phyloP scores from a whole-genome alignment of 2,329 filamentous ascomycete genomes.

The Ascochyta fabae region DNA sequence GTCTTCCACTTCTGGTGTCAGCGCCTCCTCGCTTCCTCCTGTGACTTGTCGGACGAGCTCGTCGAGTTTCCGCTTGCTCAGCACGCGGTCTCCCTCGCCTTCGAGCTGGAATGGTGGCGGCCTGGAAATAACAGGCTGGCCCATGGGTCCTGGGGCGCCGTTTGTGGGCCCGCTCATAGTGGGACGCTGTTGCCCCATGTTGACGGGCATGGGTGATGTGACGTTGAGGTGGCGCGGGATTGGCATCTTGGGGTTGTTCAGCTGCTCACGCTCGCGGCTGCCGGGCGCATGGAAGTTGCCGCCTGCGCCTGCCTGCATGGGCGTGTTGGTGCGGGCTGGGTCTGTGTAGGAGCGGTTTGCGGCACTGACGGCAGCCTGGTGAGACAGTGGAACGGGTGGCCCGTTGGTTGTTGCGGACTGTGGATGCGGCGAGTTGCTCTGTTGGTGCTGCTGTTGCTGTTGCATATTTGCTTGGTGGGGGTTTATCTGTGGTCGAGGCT shows the following conservation, averaged over 20 bases:
- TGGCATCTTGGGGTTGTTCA: slow-evolving; percentile 70
- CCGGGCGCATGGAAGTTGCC: slow-evolving; percentile 42
- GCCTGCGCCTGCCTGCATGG: slow-evolving; percentile 40
- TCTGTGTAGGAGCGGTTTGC: slow-evolving; percentile 50
- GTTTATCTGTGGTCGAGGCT: slow-evolving; percentile 46
- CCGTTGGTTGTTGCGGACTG: slow-evolving; percentile 45
- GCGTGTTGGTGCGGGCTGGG: slow-evolving; percentile 43
- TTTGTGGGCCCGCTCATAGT: slow-evolving; percentile 80
- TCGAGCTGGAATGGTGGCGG: slow-evolving; percentile 86
- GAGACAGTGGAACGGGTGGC: slow-evolving; percentile 50
- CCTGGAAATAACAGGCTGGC: slow-evolving; percentile 83
- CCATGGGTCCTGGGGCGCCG: slow-evolving; percentile 80
- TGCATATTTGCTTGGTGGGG: slow-evolving; percentile 44
- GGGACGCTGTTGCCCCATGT: slow-evolving; percentile 75
- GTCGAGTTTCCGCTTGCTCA: slow-evolving; percentile 98
- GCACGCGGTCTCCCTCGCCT: slow-evolving; percentile 86
- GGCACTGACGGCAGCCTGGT: slow-evolving; percentile 53
- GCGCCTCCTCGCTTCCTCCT: slow-evolving; percentile 77
- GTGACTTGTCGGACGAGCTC: slow-evolving; percentile 94
- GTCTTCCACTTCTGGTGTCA: slow-evolving; percentile 95
- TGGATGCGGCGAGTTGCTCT: slow-evolving; percentile 48
- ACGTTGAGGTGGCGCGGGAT: slow-evolving; percentile 83
- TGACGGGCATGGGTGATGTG: slow-evolving; percentile 74
- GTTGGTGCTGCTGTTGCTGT: slow-evolving; percentile 42
- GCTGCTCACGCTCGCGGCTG: slow-evolving; percentile 48